Percentiles rank a stretch among this genome's conserved stretches.
phyloP scores from a whole-genome alignment of 176 grass and related monocot genomes.

The Oryza nivara region DNA sequence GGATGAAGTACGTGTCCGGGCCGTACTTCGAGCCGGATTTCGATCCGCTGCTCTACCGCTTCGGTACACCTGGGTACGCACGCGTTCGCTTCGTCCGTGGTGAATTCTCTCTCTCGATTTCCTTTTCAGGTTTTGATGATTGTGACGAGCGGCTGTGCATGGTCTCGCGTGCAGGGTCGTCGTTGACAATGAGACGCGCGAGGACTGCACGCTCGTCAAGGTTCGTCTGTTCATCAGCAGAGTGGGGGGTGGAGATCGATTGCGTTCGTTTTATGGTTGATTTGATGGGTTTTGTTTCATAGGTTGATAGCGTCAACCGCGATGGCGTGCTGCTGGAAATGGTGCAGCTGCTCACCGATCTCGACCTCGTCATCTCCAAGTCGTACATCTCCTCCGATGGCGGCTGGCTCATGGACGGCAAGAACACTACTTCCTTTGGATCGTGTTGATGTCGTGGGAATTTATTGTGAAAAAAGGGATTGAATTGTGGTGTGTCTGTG shows the following conservation, averaged over 20 bases:
- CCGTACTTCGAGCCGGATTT: constrained; percentile 88
- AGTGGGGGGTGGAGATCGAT: background rate
- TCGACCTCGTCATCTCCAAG: constrained; percentile 87
- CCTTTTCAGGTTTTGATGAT: background rate
- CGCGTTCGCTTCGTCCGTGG: background rate
- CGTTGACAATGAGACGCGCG: constrained; percentile 73
- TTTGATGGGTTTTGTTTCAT: background rate
- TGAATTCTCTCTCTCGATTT: background rate
- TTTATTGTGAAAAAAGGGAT: background rate
- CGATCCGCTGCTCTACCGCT: constrained; percentile 58
- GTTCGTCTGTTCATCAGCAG: constrained; percentile 11
- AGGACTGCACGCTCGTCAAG: constrained; percentile 74
- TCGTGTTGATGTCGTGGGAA: background rate
- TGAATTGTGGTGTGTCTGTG: background rate
- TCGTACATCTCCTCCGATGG: constrained; percentile 90
- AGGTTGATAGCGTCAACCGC: constrained; percentile 79
- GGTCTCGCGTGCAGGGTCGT: constrained; percentile 56
- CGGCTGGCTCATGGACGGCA: constrained; percentile 84
- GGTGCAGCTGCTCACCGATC: constrained; percentile 82
- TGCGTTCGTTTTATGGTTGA: background rate
- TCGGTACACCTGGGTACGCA: constrained; percentile 55
- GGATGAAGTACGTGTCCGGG: constrained; percentile 60
- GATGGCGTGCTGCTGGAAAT: constrained; percentile 81
- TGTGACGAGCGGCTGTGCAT: background rate
- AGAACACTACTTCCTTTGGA: background rate